Evolutionary conservation across 163 green algal genomes (phyloP).

Genomic region (Chloromonas sp.): DNA sequence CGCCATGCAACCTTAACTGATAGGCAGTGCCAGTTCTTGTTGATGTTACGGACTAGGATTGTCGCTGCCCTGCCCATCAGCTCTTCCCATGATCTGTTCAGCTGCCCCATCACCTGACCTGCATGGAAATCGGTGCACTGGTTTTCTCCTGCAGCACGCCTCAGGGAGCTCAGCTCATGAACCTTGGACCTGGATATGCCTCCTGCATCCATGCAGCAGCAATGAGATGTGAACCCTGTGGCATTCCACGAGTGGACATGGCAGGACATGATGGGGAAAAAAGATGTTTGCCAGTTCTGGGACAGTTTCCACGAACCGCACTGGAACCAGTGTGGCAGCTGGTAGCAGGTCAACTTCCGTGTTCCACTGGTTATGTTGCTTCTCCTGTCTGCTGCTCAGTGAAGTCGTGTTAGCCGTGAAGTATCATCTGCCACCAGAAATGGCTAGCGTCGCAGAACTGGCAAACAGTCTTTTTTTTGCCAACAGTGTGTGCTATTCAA

Average conservation of each 20-base stretch:
- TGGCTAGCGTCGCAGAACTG: background rate
- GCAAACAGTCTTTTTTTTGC: background rate
- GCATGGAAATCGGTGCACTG: background rate
- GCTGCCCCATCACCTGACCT: background rate
- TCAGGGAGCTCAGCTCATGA: background rate
- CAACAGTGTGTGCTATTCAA: background rate
- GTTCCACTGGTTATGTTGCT: no score
- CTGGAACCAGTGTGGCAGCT: no score
- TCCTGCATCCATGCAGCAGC: background rate
- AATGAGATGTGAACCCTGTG: background rate
- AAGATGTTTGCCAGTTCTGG: background rate
- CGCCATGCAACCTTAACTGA: background rate
- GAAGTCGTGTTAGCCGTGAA: no score
- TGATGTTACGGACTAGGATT: no score
- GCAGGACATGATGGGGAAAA: background rate
- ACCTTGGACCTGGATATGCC: background rate
- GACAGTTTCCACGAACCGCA: no score
- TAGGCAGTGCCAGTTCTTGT: no score
- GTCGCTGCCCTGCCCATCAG: no score
- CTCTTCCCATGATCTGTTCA: no score
- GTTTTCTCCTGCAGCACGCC: background rate
- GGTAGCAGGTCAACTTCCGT: no score
- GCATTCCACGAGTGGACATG: background rate
- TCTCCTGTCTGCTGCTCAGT: no score
- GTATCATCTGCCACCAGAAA: no score